These are phyloP conservation scores for Pelargonium fulgidum DNA, from an alignment of 441 rosid genomes.

Conservation along the genomic window DNA sequence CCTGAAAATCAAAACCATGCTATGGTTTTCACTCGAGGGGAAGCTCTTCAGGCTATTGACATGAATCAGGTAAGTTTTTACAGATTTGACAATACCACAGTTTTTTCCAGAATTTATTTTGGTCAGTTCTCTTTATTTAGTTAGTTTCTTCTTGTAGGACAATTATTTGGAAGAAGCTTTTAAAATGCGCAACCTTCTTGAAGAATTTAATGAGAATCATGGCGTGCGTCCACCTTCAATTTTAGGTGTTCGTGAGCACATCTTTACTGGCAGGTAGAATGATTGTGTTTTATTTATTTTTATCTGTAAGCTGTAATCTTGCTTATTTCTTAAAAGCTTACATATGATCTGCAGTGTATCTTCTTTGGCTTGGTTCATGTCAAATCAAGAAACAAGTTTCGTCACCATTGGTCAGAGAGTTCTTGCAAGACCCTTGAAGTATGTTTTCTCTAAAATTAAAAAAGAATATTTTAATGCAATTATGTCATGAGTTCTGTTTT, in stretches of 20 bases:
- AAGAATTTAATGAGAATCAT: constrained; percentile 90
- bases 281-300: neutral
- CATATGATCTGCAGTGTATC: constrained; percentile 59
- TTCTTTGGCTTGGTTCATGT: constrained; percentile 96
- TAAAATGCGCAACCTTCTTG: constrained; percentile 88
- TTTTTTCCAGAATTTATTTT: neutral
- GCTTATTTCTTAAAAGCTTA: neutral
- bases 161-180: constrained; percentile 96
- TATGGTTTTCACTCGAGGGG: constrained; percentile 73
- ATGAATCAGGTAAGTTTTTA: constrained; percentile 69
- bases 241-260: constrained; percentile 90
- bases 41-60: constrained; percentile 88
- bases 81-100: neutral
- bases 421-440: constrained; percentile 90
- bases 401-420: constrained; percentile 94
- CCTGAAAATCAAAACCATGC: constrained; percentile 95
- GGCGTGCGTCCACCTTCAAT: constrained; percentile 86
- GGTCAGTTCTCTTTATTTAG: constrained; percentile 4
- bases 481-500: neutral
- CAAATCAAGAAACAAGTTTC: constrained; percentile 88
- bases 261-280: constrained; percentile 80
- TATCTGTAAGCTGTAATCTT: neutral
- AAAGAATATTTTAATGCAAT: constrained; percentile 2
- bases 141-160: constrained; percentile 43
- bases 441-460: constrained; percentile 22